phyloP scores from a whole-genome alignment of 2,329 filamentous ascomycete genomes.

The Lecanicillium sp. region DNA sequence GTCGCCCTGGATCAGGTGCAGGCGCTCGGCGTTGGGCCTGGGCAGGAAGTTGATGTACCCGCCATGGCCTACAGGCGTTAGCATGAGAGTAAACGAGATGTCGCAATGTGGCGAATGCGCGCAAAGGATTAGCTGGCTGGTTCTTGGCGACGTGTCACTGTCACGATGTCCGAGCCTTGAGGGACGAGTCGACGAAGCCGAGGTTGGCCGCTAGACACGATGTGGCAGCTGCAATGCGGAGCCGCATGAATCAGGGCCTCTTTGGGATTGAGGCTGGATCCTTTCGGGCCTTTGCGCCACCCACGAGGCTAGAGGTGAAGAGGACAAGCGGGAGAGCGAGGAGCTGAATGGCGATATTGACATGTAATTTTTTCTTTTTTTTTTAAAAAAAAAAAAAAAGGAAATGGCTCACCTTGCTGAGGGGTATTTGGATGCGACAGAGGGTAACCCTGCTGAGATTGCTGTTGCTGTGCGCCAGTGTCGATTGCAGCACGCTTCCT shows the following conservation, averaged over 20 bases:
- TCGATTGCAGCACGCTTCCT: slow-evolving; percentile 13
- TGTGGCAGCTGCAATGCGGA: slow-evolving; percentile 1
- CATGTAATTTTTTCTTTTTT: no score
- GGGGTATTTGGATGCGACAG: slow-evolving; percentile 1
- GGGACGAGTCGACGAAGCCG: no score
- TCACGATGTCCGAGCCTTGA: neutral
- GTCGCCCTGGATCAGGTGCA: slow-evolving; percentile 49
- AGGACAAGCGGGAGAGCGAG: slow-evolving; percentile 3
- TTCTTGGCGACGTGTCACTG: neutral
- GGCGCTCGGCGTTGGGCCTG: slow-evolving; percentile 36
- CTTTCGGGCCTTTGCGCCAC: slow-evolving; percentile 4
- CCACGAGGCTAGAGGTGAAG: neutral
- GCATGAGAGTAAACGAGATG: neutral
- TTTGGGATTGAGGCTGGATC: slow-evolving; percentile 5
- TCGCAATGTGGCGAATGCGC: neutral
- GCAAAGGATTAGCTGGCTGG: neutral
- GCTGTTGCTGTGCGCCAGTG: neutral
- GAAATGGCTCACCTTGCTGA: slow-evolving; percentile 4
- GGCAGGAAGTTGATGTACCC: slow-evolving; percentile 49
- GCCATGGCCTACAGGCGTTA: slow-evolving; percentile 5
- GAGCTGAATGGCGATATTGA: neutral
- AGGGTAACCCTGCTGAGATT: neutral
- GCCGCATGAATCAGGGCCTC: neutral
- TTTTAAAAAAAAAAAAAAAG: neutral
- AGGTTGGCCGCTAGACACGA: neutral